phyloP scores from a whole-genome alignment of 2,329 filamentous ascomycete genomes.

The Calonectria honghensis region DNA sequence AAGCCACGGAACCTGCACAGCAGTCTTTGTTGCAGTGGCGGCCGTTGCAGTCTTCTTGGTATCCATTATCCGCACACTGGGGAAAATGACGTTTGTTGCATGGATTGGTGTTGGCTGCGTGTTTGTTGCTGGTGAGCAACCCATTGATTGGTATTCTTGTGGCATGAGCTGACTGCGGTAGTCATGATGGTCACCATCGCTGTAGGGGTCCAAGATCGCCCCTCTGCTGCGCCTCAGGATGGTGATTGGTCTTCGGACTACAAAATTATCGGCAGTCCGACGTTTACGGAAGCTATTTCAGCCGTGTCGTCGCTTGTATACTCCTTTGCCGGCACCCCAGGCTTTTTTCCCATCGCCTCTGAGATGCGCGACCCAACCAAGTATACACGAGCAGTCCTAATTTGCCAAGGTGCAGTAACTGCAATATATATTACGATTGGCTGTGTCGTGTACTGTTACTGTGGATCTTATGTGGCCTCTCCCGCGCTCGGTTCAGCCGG shows the following conservation, averaged over 20 bases:
- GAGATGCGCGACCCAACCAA: conserved; percentile 58
- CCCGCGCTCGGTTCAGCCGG: conserved; percentile 68
- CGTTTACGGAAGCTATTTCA: conserved; percentile 58
- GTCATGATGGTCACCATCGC: conserved; percentile 45
- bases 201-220: conserved; percentile 44
- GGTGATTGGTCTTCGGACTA: conserved; percentile 56
- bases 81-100: conserved; percentile 59
- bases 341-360: conserved; percentile 58
- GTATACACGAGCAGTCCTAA: conserved; percentile 50
- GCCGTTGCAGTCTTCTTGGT: conserved; percentile 56
- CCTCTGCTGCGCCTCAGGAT: conserved; percentile 37
- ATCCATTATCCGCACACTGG: conserved; percentile 58
- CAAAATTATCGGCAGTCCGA: conserved; percentile 55
- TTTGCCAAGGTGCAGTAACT: conserved; percentile 55
- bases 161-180: not conserved
- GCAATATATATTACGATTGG: conserved; percentile 58
- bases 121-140: conserved; percentile 44
- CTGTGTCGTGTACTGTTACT: conserved; percentile 66
- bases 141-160: not conserved
- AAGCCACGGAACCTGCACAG: conserved; percentile 62
- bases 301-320: conserved; percentile 60
- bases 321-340: conserved; percentile 60
- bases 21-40: conserved; percentile 62
- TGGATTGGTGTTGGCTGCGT: conserved; percentile 53
- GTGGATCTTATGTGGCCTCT: conserved; percentile 66